Evolutionary conservation across 306 rosid species (phyloP).

Genomic region (Prunus mira): DNA sequence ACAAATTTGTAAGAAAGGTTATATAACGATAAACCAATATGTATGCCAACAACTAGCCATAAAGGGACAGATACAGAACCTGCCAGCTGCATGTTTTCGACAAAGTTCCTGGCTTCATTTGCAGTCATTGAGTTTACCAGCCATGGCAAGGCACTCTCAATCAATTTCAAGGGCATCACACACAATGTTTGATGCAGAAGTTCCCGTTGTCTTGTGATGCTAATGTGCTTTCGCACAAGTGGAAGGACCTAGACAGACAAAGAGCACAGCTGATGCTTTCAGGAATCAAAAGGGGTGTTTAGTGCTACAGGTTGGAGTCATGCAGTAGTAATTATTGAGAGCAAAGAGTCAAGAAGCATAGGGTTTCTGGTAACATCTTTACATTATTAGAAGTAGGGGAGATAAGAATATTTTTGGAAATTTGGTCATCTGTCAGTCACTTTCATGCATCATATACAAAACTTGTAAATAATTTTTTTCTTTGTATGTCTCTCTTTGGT

Average conservation of each 20-base stretch:
- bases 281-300: conserved; percentile 16
- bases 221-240: conserved; percentile 69
- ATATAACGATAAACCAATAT: not conserved
- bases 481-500: not conserved
- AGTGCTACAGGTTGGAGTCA: not conserved
- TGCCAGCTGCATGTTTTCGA: conserved; percentile 77
- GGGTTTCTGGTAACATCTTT: not conserved
- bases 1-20: conserved; percentile 19
- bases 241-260: conserved; percentile 73
- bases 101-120: conserved; percentile 53
- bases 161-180: conserved; percentile 86
- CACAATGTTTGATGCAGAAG: conserved; percentile 77
- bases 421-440: not conserved
- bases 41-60: not conserved
- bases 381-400: not conserved
- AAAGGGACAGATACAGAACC: conserved; percentile 46
- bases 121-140: conserved; percentile 60
- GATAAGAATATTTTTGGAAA: too few relatives aligned
- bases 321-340: not conserved
- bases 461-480: too few relatives aligned
- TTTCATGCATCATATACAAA: too few relatives aligned
- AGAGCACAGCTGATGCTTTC: conserved; percentile 4
- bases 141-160: conserved; percentile 83
- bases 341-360: not conserved
- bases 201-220: conserved; percentile 68